Evolutionary conservation across 2,329 filamentous ascomycete species (phyloP).

Genomic region (Didymella segeticola): DNA sequence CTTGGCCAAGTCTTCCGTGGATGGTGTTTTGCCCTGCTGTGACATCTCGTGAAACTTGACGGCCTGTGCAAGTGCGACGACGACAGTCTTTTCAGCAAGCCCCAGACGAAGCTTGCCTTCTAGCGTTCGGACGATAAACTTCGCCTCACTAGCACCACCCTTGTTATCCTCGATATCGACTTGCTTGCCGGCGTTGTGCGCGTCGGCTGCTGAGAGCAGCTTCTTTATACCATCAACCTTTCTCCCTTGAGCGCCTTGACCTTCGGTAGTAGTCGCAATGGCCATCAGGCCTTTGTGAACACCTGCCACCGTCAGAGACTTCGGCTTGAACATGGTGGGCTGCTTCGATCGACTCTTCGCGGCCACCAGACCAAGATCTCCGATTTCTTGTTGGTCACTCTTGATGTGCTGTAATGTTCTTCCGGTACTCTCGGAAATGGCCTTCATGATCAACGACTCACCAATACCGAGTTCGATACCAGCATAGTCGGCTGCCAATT

Average conservation of each 20-base stretch:
- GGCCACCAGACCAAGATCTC: conserved; percentile 91
- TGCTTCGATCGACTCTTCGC: conserved; percentile 95
- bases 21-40: conserved; percentile 72
- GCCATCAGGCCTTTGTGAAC: conserved; percentile 88
- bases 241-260: conserved; percentile 84
- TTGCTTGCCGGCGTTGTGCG: conserved; percentile 66
- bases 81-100: conserved; percentile 87
- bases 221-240: conserved; percentile 98
- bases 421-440: conserved; percentile 92
- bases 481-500: conserved; percentile 93
- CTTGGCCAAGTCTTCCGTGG: conserved; percentile 77
- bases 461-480: conserved; percentile 98
- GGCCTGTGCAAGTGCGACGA: conserved; percentile 89
- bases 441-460: conserved; percentile 98
- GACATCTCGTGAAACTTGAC: conserved; percentile 82
- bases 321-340: conserved; percentile 98
- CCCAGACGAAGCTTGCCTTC: conserved; percentile 94
- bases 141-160: conserved; percentile 91
- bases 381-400: conserved; percentile 93
- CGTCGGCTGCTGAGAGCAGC: conserved; percentile 87
- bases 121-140: conserved; percentile 89
- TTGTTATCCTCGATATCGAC: conserved; percentile 91
- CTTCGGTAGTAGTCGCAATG: conserved; percentile 84
- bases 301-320: conserved; percentile 82
- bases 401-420: conserved; percentile 90